phyloP scores from a whole-genome alignment of 345 rosid species.

The Camelina sativa region DNA sequence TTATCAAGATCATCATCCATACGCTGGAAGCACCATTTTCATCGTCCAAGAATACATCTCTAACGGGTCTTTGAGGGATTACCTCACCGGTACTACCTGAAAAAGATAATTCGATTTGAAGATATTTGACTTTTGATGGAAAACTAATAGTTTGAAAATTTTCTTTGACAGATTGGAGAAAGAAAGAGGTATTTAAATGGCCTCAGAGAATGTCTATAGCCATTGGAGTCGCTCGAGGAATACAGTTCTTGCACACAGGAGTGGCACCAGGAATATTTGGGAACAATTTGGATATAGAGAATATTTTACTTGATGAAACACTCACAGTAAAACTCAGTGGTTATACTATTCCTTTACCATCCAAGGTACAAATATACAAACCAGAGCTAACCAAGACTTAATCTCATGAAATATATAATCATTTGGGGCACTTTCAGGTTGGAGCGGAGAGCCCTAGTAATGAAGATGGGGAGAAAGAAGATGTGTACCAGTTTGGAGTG shows the following conservation, averaged over 20 bases:
- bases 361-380: conserved; percentile 54
- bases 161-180: conserved; percentile 68
- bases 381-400: conserved; percentile 15
- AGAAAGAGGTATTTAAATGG: conserved; percentile 83
- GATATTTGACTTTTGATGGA: not conserved
- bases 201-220: conserved; percentile 86
- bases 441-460: conserved; percentile 62
- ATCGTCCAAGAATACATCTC: conserved; percentile 74
- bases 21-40: conserved; percentile 57
- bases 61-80: conserved; percentile 66
- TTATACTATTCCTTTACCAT: conserved; percentile 74
- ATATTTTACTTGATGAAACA: conserved; percentile 72
- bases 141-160: conserved; percentile 6
- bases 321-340: conserved; percentile 74
- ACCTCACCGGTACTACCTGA: conserved; percentile 65
- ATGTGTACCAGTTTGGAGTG: conserved; percentile 86
- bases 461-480: conserved; percentile 76
- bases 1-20: conserved; percentile 74
- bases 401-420: not conserved
- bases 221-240: conserved; percentile 84
- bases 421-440: conserved; percentile 45
- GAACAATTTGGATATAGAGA: conserved; percentile 71
- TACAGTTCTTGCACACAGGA: conserved; percentile 91
- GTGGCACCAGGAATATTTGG: conserved; percentile 82
- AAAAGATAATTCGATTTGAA: not conserved